Percentiles rank a stretch among this genome's conserved stretches.
phyloP scores from a whole-genome alignment of 164 flowering plant species.

The Vitis vinifera region DNA sequence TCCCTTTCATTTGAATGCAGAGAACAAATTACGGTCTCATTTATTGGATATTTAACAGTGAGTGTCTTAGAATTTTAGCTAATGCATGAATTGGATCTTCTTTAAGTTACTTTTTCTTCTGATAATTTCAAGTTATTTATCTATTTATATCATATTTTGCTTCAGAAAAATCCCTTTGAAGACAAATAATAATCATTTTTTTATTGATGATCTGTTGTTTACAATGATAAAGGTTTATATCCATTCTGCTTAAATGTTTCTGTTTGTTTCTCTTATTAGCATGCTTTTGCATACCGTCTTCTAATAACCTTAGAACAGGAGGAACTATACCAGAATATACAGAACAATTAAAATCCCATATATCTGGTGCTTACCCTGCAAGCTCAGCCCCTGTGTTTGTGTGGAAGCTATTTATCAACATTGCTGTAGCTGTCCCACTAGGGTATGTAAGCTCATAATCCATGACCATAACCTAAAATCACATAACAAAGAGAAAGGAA shows the following conservation, averaged over 20 bases:
- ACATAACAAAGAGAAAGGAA: not conserved
- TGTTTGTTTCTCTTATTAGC: not conserved
- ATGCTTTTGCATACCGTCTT: not conserved
- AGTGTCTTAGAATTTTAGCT: no score
- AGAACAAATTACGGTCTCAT: no score
- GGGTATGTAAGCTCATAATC: conserved; percentile 96
- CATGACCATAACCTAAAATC: conserved; percentile 79
- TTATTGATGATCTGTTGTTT: no score
- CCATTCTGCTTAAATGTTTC: not conserved
- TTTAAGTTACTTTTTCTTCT: no score
- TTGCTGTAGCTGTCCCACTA: conserved; percentile 97
- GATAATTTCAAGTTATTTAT: no score
- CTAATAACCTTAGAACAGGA: not conserved
- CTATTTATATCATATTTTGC: no score
- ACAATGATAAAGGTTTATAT: not conserved
- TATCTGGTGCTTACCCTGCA: conserved; percentile 53
- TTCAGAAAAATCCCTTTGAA: no score
- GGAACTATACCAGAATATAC: not conserved
- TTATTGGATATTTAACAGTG: no score
- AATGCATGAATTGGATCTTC: no score
- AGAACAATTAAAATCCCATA: not conserved
- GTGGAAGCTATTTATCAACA: conserved; percentile 96
- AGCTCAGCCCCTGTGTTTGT: conserved; percentile 93
- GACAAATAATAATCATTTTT: no score
- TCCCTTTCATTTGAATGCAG: no score